phyloP scores from a whole-genome alignment of 805 yeast species.

The Candida hungchunana region DNA sequence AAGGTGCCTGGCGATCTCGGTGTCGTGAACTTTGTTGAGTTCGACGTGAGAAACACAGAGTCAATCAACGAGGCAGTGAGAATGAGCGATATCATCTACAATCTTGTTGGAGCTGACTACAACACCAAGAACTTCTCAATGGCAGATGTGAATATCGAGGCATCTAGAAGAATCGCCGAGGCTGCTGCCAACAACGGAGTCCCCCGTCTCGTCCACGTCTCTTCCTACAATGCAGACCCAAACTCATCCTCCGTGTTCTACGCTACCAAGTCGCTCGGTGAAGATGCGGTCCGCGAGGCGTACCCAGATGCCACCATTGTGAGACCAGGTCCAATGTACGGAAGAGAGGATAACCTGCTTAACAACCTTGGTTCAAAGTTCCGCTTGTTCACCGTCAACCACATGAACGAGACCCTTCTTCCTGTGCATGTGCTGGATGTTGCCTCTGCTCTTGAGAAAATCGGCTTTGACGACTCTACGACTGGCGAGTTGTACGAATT shows the following conservation, averaged over 20 bases:
- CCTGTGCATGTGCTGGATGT: constrained; percentile 80
- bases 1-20: constrained; percentile 86
- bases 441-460: constrained; percentile 71
- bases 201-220: constrained; percentile 73
- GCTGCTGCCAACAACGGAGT: constrained; percentile 68
- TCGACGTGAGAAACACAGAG: constrained; percentile 72
- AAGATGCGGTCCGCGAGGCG: constrained; percentile 60
- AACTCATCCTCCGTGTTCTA: constrained; percentile 64
- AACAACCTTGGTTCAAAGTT: constrained; percentile 53
- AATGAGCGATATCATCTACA: constrained; percentile 78
- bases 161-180: constrained; percentile 70
- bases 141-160: constrained; percentile 81
- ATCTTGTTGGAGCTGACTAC: constrained; percentile 72
- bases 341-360: constrained; percentile 67
- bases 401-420: constrained; percentile 53
- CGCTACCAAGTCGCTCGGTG: constrained; percentile 78
- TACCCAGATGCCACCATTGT: constrained; percentile 78
- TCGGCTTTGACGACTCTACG: constrained; percentile 79
- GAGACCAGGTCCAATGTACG: constrained; percentile 79
- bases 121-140: constrained; percentile 75
- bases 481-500: constrained; percentile 73
- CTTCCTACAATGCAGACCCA: constrained; percentile 71
- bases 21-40: constrained; percentile 78
- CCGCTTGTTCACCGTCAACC: constrained; percentile 62
- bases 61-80: constrained; percentile 74